Conservation (phyloP, 768 basidiomycete species). For the Thelephora aurantiotincta region DNA sequence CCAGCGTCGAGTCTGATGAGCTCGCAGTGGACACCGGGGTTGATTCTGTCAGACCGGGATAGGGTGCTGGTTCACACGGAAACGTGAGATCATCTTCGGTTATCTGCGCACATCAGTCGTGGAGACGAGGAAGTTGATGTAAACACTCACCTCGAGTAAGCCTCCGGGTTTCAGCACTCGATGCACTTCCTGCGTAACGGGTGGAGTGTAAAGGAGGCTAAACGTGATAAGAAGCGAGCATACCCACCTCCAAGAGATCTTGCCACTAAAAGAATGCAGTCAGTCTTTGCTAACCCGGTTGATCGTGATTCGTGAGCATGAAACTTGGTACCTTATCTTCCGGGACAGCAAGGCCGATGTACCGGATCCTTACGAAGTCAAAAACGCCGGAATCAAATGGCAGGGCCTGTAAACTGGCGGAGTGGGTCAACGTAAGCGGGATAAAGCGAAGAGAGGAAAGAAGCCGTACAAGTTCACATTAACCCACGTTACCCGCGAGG, state of each 20-base stretch:
- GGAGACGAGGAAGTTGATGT: not conserved
- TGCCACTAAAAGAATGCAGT: slow-evolving; percentile 34
- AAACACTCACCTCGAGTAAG: slow-evolving; percentile 41
- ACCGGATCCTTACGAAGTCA: slow-evolving; percentile 50
- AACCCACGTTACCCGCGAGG: slow-evolving; percentile 46
- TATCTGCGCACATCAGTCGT: slow-evolving; percentile 25
- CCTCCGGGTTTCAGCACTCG: slow-evolving; percentile 52
- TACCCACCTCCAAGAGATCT: slow-evolving; percentile 42
- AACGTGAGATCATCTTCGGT: slow-evolving; percentile 67
- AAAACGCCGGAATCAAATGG: slow-evolving; percentile 46
- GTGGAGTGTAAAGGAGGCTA: slow-evolving; percentile 1
- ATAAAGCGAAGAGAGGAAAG: not conserved
- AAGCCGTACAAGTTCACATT: slow-evolving; percentile 48
- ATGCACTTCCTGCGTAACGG: slow-evolving; percentile 38
- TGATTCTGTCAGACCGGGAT: not conserved
- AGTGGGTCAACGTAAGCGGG: slow-evolving; percentile 3
- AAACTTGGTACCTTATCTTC: slow-evolving; percentile 43
- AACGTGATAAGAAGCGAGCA: not conserved
- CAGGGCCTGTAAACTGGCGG: slow-evolving; percentile 43
- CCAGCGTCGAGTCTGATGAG: no score
- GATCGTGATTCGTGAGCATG: not conserved
- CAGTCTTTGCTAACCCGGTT: no score
- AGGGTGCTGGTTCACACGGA: slow-evolving; percentile 27
- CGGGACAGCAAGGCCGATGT: slow-evolving; percentile 54
- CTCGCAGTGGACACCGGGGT: not conserved